Evolutionary conservation across 176 grass and related monocot species (phyloP).

Genomic region (Eleusine indica): DNA sequence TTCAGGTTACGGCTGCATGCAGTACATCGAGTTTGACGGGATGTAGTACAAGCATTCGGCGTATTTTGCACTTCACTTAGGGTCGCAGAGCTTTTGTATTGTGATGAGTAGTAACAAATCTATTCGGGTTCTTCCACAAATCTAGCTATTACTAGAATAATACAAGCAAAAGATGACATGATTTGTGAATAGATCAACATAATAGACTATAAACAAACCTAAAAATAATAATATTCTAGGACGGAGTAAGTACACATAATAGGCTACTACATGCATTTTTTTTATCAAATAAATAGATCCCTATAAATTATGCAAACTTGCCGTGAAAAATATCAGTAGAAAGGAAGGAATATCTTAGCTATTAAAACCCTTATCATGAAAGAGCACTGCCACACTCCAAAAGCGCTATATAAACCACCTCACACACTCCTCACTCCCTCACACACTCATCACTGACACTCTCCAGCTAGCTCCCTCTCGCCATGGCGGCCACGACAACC

Average conservation of each 20-base stretch:
- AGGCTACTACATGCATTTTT: background rate
- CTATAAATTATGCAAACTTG: too few species aligned
- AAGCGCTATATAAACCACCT: constrained; percentile 52
- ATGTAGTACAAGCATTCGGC: background rate
- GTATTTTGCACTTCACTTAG: background rate
- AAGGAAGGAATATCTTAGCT: background rate
- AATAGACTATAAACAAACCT: too few species aligned
- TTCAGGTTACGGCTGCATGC: background rate
- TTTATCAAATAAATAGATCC: too few species aligned
- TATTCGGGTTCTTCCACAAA: too few species aligned
- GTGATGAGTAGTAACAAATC: too few species aligned
- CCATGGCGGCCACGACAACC: constrained; percentile 39
- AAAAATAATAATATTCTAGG: too few species aligned
- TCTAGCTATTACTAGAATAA: too few species aligned
- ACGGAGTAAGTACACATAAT: too few species aligned
- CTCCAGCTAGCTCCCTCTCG: background rate
- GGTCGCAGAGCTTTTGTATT: too few species aligned
- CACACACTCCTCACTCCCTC: background rate
- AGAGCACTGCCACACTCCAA: background rate
- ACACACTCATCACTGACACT: constrained; percentile 3
- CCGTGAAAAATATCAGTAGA: too few species aligned
- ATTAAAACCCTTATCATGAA: background rate
- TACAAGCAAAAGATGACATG: too few species aligned
- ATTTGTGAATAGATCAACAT: too few species aligned
- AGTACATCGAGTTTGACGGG: background rate